phyloP scores from a whole-genome alignment of 164 flowering plant species.

The Macadamia integrifolia region DNA sequence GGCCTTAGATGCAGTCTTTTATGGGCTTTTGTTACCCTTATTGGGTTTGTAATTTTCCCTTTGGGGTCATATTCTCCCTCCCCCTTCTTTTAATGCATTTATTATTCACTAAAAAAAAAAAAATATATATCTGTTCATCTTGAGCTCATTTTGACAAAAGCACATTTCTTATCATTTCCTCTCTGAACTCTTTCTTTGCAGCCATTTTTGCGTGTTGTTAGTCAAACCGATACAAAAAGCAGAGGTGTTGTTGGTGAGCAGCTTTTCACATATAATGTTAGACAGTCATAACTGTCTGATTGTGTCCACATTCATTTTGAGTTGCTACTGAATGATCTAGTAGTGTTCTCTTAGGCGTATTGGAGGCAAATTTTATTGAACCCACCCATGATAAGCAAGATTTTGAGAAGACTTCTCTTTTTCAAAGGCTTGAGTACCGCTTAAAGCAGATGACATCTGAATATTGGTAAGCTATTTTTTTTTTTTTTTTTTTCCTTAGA shows the following conservation, averaged over 20 bases:
- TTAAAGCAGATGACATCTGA: conserved; percentile 86
- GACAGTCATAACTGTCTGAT: background rate
- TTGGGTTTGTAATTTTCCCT: too few species aligned
- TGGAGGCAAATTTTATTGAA: conserved; percentile 87
- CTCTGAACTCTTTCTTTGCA: conserved; percentile 24
- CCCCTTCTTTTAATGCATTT: too few species aligned
- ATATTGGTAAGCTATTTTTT: conserved; percentile 59
- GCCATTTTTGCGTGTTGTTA: conserved; percentile 90
- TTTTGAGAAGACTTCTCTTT: conserved; percentile 80
- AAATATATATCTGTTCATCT: background rate
- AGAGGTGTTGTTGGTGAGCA: conserved; percentile 92
- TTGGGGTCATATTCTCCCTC: too few species aligned
- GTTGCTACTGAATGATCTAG: conserved; percentile 4
- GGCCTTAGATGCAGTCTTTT: too few species aligned
- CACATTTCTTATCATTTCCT: background rate
- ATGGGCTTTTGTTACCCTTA: too few species aligned
- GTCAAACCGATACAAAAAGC: conserved; percentile 41
- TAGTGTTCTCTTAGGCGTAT: conserved; percentile 47
- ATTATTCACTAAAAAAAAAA: too few species aligned
- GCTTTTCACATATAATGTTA: conserved; percentile 1
- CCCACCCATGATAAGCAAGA: conserved; percentile 97
- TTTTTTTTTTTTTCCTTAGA: background rate
- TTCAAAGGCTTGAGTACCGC: conserved; percentile 85
- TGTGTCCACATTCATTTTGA: background rate
- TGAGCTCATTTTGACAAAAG: background rate